Evolutionary conservation across 139 green algal species (phyloP), one percentile per base, ranked within the genome.

Genomic region (Raphidocelis subcapitata): DNA sequence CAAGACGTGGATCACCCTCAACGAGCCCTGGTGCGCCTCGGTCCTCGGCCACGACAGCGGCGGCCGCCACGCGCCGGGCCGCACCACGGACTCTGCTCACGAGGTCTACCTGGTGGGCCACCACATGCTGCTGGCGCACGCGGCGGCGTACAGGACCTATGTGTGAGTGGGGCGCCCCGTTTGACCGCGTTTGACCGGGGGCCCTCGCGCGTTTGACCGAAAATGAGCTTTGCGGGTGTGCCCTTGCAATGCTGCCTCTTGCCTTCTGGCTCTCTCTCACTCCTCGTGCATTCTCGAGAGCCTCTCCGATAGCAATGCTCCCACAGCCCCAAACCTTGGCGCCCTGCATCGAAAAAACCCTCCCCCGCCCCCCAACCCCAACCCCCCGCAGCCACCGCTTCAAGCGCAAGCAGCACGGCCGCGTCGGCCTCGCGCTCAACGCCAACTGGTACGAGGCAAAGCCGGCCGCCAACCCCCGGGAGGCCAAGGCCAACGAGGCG

Each of bases 41-140:
- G 79, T 85, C 29, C 76, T 82, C 18, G 75, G 72, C 57, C 69
- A 82, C 29, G 82, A 73, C 59, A 84, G 72, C 46, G 62, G 62
- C 52, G 76, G 72, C 51, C 72, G 73, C 37, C 60, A 74, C 49
- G 78, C 78, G 18, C 78, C 78, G 28, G 63, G 68, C 1, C 52
- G 76, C 18, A 81, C 51, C 2, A 51, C 68, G 14, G 65, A 65
- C 33, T 57, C 77, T 4, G 54, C 37, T 18, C 32, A 26, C 41
- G 80, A 85, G 73, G 72, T 75, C 32, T 87, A 85, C 67, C 51
- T 81, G 37, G 81, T 74, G 35, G 76, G 32, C 8, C 83, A 87
- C 69, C 68, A 87, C 69, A 75, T 85, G 71, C 76, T 88, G 57
- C 65, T 79, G 23, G 81, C 83, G 12, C 83, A 88, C 59, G 81